Percentiles rank a stretch among this genome's conserved stretches.
These are phyloP conservation scores for Irpex sp. DNA, from an alignment of 1,284 basidiomycete genomes.

Conservation along the genomic window DNA sequence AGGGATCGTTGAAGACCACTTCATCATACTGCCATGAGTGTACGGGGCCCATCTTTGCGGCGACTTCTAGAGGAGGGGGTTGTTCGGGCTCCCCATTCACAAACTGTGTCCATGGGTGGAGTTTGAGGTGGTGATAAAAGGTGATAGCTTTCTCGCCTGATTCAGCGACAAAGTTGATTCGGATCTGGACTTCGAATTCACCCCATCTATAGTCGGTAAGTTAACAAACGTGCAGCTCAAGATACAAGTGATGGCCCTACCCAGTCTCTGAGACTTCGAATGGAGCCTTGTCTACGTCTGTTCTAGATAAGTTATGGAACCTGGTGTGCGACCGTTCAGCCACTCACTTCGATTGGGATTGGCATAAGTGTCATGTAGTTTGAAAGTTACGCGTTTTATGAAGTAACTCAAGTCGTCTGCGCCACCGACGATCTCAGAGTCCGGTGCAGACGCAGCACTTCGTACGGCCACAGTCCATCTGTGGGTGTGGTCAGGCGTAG, in stretches of 20 bases:
- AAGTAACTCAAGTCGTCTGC: conserved; percentile 86
- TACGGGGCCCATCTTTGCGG: conserved; percentile 68
- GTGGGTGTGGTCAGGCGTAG: conserved; percentile 82
- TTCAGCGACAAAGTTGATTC: conserved; percentile 89
- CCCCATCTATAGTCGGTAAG: conserved; percentile 69
- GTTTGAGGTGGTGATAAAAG: conserved; percentile 89
- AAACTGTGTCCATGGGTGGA: conserved; percentile 83
- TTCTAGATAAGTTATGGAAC: neutral
- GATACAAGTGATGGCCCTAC: conserved; percentile 29
- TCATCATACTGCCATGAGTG: conserved; percentile 99
- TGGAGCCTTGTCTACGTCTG: conserved; percentile 89
- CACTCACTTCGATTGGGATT: conserved; percentile 83
- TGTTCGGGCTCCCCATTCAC: conserved; percentile 52
- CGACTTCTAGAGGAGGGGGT: conserved; percentile 58
- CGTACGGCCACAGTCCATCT: conserved; percentile 96
- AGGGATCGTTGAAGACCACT: conserved; percentile 94
- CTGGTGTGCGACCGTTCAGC: neutral
- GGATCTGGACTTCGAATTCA: conserved; percentile 95
- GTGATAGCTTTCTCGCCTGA: conserved; percentile 87
- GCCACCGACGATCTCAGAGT: conserved; percentile 74
- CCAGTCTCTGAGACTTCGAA: conserved; percentile 95
- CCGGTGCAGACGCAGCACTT: conserved; percentile 59
- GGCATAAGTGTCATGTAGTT: conserved; percentile 94
- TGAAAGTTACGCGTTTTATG: conserved; percentile 95
- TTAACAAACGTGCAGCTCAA: neutral